Percentiles rank a stretch among this genome's conserved stretches.
Evolutionary conservation across 352 stramenopile species (phyloP).

Genomic region (Phytophthora ohioensis): DNA sequence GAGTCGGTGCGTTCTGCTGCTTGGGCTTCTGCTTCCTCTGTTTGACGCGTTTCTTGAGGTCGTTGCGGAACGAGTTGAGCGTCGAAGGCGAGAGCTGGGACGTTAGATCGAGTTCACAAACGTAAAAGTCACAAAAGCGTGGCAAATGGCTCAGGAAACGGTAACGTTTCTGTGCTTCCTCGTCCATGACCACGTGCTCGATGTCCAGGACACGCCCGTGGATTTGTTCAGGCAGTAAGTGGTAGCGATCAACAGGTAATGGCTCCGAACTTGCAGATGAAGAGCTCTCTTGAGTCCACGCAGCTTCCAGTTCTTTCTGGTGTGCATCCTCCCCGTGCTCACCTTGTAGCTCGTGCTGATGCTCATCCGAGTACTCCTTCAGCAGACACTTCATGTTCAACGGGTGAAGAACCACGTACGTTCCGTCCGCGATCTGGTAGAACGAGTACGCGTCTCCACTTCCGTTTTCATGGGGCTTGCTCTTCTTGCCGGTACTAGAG

Average conservation of each 20-base stretch:
- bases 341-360: constrained; percentile 32
- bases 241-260: constrained; percentile 46
- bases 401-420: constrained; percentile 90
- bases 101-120: constrained; percentile 87
- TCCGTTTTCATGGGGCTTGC: constrained; percentile 17
- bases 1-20: constrained; percentile 32
- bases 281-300: constrained; percentile 41
- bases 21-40: constrained; percentile 69
- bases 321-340: constrained; percentile 17
- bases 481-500: constrained; percentile 6
- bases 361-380: constrained; percentile 69
- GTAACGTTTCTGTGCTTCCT: constrained; percentile 85
- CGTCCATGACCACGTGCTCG: constrained; percentile 90
- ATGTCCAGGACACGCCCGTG: constrained; percentile 79
- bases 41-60: constrained; percentile 84
- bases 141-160: constrained; percentile 89
- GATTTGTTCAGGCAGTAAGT: constrained; percentile 64
- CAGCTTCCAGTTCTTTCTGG: constrained; percentile 36
- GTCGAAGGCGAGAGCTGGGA: constrained; percentile 76
- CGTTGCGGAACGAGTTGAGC: constrained; percentile 60
- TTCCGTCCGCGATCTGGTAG: constrained; percentile 87
- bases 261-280: constrained; percentile 24
- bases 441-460: constrained; percentile 76
- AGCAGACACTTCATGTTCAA: constrained; percentile 91
- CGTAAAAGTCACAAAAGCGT: constrained; percentile 88